Base-by-base conservation (phyloP, 768 basidiomycete species). In the Trametes cinnabarina region DNA sequence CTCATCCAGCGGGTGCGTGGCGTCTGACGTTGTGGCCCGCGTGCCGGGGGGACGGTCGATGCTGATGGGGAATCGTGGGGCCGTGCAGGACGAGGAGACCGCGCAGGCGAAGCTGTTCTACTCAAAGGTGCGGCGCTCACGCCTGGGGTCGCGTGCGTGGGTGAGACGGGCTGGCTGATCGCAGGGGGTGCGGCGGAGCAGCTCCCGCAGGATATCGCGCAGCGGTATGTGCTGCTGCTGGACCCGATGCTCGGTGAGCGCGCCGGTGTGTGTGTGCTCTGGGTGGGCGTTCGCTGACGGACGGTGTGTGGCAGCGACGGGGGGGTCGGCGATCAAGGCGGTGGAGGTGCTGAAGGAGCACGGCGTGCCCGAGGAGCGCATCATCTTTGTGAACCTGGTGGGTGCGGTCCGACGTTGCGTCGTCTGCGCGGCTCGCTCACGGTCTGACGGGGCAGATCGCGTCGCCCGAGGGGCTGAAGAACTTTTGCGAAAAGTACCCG, bases 251-350 rank as follows among this genome's bases (percentile, higher is more conserved):
- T 98, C 47, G 93, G 94, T 93, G 66, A 49, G 86, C 10, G 22
- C 32, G 26, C 12, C 30, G 30, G 30, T 32, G 30, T 8, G 47
- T 26, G 51, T 53, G 30, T 22, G 20, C 25, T 25, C 10, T 35
- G 17, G 19, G 34, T 39, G 37, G 30, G 47, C 26, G 52, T 52
- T 28, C 20, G 20, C 30, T 25, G 12, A 41, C 20, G 22, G 37
- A 25, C 25, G 30, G 28, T 14, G 34, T 32, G 40, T 32, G 15
- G 7, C 61, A 83, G 96, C 96, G 0, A 98, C 96, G 0, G 97
- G 97, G 23, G 97, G 97, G 43, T 98, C 95, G 4, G 96, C 95
- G 8, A 94, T 95, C 73, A 98, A 98, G 70, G 97, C 97, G 0
- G 90, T 98, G 50, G 96, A 98, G 70, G 90, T 98, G 3, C 78